These are phyloP conservation scores for Oleoguttula mirabilis DNA, from an alignment of 495 filamentous ascomycete species.

Conservation along the genomic window DNA sequence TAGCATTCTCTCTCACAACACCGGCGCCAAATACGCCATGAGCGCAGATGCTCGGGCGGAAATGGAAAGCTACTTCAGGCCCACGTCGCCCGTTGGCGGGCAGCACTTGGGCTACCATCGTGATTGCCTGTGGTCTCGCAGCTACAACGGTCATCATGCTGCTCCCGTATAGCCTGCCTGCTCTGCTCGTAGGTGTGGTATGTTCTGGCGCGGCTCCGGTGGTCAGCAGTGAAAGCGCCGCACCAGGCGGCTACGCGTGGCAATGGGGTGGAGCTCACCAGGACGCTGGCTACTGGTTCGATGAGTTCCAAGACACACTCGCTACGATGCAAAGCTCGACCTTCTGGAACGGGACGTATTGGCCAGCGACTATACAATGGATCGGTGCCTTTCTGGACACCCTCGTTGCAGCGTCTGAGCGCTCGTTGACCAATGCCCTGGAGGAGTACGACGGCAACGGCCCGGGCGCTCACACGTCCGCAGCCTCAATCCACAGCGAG, in stretches of 20 bases:
- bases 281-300: slow-evolving; percentile 5
- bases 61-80: too few species aligned
- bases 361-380: slow-evolving; percentile 14
- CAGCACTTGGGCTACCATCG: too few species aligned
- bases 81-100: too few species aligned
- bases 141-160: too few species aligned
- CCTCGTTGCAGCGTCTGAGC: slow-evolving; percentile 5
- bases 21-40: too few species aligned
- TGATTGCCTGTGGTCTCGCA: too few species aligned
- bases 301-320: slow-evolving; percentile 1
- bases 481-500: not conserved
- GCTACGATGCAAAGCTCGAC: slow-evolving; percentile 11
- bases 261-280: not conserved
- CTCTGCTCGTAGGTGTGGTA: too few species aligned
- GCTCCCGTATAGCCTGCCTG: too few species aligned
- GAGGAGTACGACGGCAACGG: not conserved
- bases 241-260: not conserved
- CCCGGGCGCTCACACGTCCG: not conserved
- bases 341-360: slow-evolving; percentile 12
- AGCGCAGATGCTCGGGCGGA: too few species aligned
- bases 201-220: too few species aligned
- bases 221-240: too few species aligned
- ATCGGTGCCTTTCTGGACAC: slow-evolving; percentile 11
- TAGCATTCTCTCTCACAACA: too few species aligned
- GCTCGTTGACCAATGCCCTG: slow-evolving; percentile 2